These are phyloP conservation scores for Picochlorum sp. DNA, from an alignment of 139 green algal species.

Conservation along the genomic window DNA sequence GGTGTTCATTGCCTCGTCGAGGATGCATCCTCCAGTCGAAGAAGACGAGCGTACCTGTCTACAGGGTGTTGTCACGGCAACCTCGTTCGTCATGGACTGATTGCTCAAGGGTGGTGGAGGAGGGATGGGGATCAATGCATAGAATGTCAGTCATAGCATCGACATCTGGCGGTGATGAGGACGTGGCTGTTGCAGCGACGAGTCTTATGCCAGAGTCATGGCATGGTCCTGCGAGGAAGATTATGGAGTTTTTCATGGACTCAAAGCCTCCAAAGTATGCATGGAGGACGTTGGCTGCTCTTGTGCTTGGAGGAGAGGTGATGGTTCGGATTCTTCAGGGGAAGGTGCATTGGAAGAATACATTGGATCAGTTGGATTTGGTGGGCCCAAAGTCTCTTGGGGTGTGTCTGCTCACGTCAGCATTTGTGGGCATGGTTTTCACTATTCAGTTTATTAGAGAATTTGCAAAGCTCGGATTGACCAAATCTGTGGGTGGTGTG, in stretches of 20 bases:
- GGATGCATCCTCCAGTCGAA: too few relatives aligned
- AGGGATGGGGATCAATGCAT: too few relatives aligned
- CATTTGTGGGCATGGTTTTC: slow-evolving; percentile 99
- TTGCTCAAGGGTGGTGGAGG: too few relatives aligned
- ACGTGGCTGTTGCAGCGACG: neutral
- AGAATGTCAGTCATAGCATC: too few relatives aligned
- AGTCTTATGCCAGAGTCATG: neutral
- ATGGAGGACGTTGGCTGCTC: slow-evolving; percentile 61
- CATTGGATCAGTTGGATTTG: slow-evolving; percentile 81
- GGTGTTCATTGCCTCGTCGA: too few relatives aligned
- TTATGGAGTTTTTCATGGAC: neutral
- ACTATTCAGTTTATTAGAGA: slow-evolving; percentile 94
- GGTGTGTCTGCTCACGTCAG: slow-evolving; percentile 86
- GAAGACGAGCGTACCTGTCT: too few relatives aligned
- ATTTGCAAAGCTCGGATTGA: slow-evolving; percentile 90
- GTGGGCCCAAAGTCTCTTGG: slow-evolving; percentile 89
- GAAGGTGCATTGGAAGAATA: slow-evolving; percentile 84
- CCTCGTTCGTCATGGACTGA: too few relatives aligned
- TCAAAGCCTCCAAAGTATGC: slow-evolving; percentile 59
- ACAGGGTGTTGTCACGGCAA: too few relatives aligned
- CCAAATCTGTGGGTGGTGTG: slow-evolving; percentile 89
- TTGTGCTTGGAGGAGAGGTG: slow-evolving; percentile 75
- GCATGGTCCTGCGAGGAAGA: neutral
- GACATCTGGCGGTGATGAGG: too few relatives aligned
- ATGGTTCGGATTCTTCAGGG: slow-evolving; percentile 66